phyloP scores from a whole-genome alignment of 2,329 filamentous ascomycete genomes.

The Xylaria multiplex region DNA sequence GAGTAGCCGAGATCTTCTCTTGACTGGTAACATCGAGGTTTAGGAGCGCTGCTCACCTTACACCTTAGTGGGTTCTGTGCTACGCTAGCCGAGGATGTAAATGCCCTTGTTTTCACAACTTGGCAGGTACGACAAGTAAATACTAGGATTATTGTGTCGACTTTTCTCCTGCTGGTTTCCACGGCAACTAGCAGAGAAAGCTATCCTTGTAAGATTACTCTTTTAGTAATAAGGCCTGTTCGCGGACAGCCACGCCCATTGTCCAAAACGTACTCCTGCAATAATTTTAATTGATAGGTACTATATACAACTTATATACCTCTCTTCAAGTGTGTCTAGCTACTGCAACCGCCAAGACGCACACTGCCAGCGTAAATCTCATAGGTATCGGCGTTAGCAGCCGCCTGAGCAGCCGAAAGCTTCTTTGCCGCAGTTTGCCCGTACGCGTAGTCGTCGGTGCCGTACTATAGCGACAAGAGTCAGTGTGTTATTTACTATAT shows the following conservation, averaged over 20 bases:
- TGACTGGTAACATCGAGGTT: constrained; percentile 38
- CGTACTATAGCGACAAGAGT: constrained; percentile 29
- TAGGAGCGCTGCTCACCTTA: constrained; percentile 24
- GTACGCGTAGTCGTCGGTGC: constrained; percentile 38
- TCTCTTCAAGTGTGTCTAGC: constrained; percentile 26
- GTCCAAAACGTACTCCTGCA: not conserved
- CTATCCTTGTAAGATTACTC: too few relatives aligned
- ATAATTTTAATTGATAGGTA: not conserved
- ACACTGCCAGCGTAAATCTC: constrained; percentile 41
- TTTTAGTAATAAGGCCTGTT: not conserved
- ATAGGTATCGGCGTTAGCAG: constrained; percentile 39
- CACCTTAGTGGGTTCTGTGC: not conserved
- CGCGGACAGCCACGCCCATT: not conserved
- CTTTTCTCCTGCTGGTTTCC: too few relatives aligned
- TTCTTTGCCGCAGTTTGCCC: constrained; percentile 32
- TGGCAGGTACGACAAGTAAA: too few relatives aligned
- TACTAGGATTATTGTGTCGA: too few relatives aligned
- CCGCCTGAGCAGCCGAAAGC: constrained; percentile 35
- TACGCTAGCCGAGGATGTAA: not conserved
- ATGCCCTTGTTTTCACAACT: too few relatives aligned
- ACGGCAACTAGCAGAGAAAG: too few relatives aligned
- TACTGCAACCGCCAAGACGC: constrained; percentile 39
- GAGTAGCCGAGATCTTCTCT: constrained; percentile 56
- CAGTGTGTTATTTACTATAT: constrained; percentile 8
- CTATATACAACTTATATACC: constrained; percentile 22